Evolutionary conservation across 768 basidiomycete species (phyloP).

Genomic region (Polyporus arcularius): DNA sequence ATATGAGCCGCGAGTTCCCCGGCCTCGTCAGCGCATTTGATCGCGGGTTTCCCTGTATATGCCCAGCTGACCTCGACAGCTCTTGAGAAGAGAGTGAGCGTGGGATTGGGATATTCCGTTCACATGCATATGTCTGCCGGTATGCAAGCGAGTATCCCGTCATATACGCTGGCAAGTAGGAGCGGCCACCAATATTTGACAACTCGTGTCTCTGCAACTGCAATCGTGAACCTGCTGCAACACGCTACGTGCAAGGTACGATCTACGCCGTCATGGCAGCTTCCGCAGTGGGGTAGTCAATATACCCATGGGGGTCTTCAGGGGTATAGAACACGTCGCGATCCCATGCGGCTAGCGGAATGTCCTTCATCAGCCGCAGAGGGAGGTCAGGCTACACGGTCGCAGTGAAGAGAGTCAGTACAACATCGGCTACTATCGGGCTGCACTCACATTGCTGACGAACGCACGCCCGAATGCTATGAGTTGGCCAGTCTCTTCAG

Average conservation of each 20-base stretch:
- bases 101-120: slow-evolving; percentile 54
- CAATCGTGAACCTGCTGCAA: no score
- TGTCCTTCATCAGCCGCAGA: slow-evolving; percentile 8
- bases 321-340: slow-evolving; percentile 9
- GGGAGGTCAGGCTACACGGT: slow-evolving; percentile 14
- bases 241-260: neutral
- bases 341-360: slow-evolving; percentile 9
- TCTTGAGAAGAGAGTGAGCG: slow-evolving; percentile 46
- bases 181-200: no score
- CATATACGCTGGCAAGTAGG: no score
- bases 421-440: neutral
- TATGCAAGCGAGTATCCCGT: no score
- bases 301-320: slow-evolving; percentile 18
- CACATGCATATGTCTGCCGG: slow-evolving; percentile 41
- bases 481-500: slow-evolving; percentile 19
- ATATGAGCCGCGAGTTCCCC: slow-evolving; percentile 8
- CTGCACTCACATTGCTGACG: slow-evolving; percentile 30
- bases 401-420: no score
- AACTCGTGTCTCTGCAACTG: no score
- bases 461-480: slow-evolving; percentile 29
- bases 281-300: slow-evolving; percentile 15
- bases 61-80: slow-evolving; percentile 40
- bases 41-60: slow-evolving; percentile 20
- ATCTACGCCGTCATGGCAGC: neutral
- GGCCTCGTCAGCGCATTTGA: slow-evolving; percentile 13